Percentiles rank a stretch among this genome's conserved stretches.
Evolutionary conservation across 257 asterid genomes (phyloP).

Genomic region (Hygrophila difformis): DNA sequence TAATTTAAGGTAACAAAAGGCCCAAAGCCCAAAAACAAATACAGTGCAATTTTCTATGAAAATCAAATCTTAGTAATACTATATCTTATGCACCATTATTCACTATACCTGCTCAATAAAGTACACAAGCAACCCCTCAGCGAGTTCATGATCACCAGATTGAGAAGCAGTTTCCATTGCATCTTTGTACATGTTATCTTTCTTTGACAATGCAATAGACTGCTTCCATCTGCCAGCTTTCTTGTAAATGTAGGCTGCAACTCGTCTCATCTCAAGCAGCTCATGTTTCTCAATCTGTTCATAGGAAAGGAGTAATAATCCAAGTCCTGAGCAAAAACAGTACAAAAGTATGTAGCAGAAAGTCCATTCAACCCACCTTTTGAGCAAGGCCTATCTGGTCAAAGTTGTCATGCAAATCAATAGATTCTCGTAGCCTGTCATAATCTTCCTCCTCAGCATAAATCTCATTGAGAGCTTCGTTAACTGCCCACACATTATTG

Average conservation of each 20-base stretch:
- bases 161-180: constrained; percentile 99
- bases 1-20: no score
- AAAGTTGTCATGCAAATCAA: constrained; percentile 84
- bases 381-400: constrained; percentile 99
- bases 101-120: constrained; percentile 82
- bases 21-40: no score
- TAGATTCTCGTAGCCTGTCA: constrained; percentile 93
- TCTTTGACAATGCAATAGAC: constrained; percentile 96
- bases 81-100: constrained; percentile 1
- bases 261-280: constrained; percentile 99
- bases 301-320: constrained; percentile 8
- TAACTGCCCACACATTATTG: constrained; percentile 94
- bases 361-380: constrained; percentile 46
- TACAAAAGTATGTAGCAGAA: not conserved
- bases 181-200: constrained; percentile 90
- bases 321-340: not conserved
- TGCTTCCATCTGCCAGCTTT: constrained; percentile 99
- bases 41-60: not conserved
- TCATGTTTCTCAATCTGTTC: constrained; percentile 95
- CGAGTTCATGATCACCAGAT: constrained; percentile 99
- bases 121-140: constrained; percentile 97
- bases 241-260: constrained; percentile 96
- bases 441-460: constrained; percentile 98
- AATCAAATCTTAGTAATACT: not conserved
- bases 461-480: constrained; percentile 93